Percentiles rank a stretch among this genome's conserved stretches.
Evolutionary conservation across 2,329 filamentous ascomycete genomes (phyloP).

Genomic region (Aureobasidium lini): DNA sequence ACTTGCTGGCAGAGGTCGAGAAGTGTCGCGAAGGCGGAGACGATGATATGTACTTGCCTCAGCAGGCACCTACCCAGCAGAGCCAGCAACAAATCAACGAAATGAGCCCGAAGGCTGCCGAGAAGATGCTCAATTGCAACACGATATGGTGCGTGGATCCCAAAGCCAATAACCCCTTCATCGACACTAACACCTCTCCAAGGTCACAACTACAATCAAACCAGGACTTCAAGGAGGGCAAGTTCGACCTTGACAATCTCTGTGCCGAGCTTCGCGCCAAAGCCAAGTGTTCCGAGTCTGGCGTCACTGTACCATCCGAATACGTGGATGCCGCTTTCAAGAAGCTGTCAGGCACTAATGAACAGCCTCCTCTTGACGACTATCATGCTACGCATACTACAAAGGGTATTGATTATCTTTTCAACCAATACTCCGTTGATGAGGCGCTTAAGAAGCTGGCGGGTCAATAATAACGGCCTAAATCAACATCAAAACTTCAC

Average conservation of each 20-base stretch:
- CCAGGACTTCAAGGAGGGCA: conserved; percentile 79
- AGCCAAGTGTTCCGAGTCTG: conserved; percentile 86
- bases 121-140: conserved; percentile 70
- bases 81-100: conserved; percentile 3
- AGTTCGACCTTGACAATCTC: conserved; percentile 87
- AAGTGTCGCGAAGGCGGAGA: conserved; percentile 63
- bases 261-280: conserved; percentile 92
- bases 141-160: conserved; percentile 76
- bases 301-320: conserved; percentile 79
- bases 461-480: not conserved
- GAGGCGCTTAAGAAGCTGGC: conserved; percentile 21
- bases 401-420: conserved; percentile 17
- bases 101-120: conserved; percentile 31
- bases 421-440: conserved; percentile 24
- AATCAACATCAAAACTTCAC: not conserved
- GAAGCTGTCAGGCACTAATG: conserved; percentile 33
- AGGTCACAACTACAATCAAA: conserved; percentile 89
- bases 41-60: conserved; percentile 35
- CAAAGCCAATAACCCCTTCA: not conserved
- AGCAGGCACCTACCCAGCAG: not conserved
- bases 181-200: conserved; percentile 35
- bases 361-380: conserved; percentile 17
- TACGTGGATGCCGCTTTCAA: conserved; percentile 66
- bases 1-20: conserved; percentile 72
- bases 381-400: conserved; percentile 8